phyloP scores from a whole-genome alignment of 75 land plant species.

The Chamaecyparis obtusa region DNA sequence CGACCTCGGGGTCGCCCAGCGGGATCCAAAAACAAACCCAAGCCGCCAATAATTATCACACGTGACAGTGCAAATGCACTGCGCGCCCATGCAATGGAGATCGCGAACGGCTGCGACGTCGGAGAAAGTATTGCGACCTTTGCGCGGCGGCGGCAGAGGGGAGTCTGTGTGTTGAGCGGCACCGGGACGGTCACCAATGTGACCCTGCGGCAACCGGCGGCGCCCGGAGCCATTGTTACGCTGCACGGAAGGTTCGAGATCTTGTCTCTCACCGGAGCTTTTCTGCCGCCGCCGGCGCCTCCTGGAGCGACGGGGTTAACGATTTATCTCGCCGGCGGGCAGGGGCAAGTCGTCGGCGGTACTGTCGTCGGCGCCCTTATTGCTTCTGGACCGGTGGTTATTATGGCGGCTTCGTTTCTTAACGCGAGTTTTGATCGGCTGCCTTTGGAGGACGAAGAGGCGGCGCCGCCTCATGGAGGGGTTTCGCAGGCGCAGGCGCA shows the following conservation, averaged over 20 bases:
- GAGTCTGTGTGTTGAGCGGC: constrained; percentile 73
- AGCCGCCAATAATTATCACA: constrained; percentile 84
- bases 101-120: constrained; percentile 75
- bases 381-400: constrained; percentile 77
- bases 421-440: constrained; percentile 76
- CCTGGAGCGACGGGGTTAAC: constrained; percentile 72
- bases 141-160: constrained; percentile 70
- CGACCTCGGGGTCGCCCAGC: constrained; percentile 72
- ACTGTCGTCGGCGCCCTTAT: constrained; percentile 71
- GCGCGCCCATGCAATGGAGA: constrained; percentile 78
- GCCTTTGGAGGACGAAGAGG: constrained; percentile 72
- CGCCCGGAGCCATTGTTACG: constrained; percentile 64
- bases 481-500: neutral
- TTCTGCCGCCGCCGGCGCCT: constrained; percentile 83
- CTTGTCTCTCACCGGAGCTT: constrained; percentile 76
- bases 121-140: constrained; percentile 67
- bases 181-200: constrained; percentile 80
- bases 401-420: constrained; percentile 73
- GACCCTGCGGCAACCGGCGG: constrained; percentile 69
- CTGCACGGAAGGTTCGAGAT: constrained; percentile 88
- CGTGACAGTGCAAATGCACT: constrained; percentile 82
- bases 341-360: constrained; percentile 85
- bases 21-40: constrained; percentile 88
- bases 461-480: constrained; percentile 13
- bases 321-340: constrained; percentile 69